Evolutionary conservation across 495 filamentous ascomycete species (phyloP).

Genomic region (Friedmanniomyces endolithicus): DNA sequence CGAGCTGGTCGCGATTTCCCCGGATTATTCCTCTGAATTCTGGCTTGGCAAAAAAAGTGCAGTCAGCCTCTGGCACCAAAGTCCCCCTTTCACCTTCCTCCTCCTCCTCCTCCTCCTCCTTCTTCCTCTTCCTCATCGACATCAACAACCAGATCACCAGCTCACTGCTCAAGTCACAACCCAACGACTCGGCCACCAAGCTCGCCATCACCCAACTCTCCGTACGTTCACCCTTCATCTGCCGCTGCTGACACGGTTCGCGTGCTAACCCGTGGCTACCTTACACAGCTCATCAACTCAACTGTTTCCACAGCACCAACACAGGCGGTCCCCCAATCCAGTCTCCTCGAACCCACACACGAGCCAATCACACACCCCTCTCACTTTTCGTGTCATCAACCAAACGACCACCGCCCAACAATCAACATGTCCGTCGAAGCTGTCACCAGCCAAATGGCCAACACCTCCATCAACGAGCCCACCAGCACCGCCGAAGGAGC

Average conservation of each 20-base stretch:
- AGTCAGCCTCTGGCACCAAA: not conserved
- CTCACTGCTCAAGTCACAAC: constrained; percentile 11
- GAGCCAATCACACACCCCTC: constrained; percentile 8
- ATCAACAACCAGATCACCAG: constrained; percentile 20
- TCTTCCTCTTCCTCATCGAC: constrained; percentile 26
- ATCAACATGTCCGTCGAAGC: constrained; percentile 48
- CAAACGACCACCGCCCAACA: constrained; percentile 21
- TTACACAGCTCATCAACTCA: constrained; percentile 22
- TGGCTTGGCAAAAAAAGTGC: not conserved
- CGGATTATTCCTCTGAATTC: not conserved
- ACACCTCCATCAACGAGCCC: constrained; percentile 50
- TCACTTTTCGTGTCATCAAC: constrained; percentile 29
- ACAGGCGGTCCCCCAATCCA: constrained; percentile 26
- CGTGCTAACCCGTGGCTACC: not conserved
- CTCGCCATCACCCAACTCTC: constrained; percentile 34
- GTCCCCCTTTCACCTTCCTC: constrained; percentile 7
- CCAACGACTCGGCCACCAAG: constrained; percentile 31
- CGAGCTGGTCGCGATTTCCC: not conserved
- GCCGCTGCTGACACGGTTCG: constrained; percentile 17
- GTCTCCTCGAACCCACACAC: constrained; percentile 26
- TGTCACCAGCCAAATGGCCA: constrained; percentile 74
- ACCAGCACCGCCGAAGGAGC: constrained; percentile 24
- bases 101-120: constrained; percentile 25
- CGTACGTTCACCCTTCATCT: constrained; percentile 28
- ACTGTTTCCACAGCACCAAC: constrained; percentile 21